Conservation (phyloP, 345 rosid species). For the Balakata baccata region DNA sequence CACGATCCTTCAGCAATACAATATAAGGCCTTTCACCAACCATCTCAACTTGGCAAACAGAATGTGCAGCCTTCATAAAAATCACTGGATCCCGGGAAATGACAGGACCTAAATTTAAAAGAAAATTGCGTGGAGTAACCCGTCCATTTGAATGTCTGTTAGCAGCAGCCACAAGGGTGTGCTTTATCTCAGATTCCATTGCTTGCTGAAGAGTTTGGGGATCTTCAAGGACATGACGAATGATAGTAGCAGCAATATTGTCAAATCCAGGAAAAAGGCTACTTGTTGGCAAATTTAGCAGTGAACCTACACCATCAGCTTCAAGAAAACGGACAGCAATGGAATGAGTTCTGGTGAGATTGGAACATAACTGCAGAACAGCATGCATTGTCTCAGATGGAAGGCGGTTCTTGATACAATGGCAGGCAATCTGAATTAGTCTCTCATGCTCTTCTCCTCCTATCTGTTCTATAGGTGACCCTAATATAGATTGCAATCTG, state of each 20-base stretch:
- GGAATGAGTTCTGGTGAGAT: conserved; percentile 76
- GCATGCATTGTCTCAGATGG: conserved; percentile 95
- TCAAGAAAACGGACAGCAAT: conserved; percentile 82
- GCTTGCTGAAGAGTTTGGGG: conserved; percentile 95
- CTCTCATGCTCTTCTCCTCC: conserved; percentile 64
- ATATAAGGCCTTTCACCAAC: conserved; percentile 89
- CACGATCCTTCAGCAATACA: conserved; percentile 81
- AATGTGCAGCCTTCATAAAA: conserved; percentile 74
- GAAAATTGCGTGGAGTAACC: conserved; percentile 76
- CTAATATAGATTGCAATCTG: conserved; percentile 55
- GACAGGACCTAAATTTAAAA: conserved; percentile 64
- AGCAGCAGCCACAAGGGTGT: conserved; percentile 69
- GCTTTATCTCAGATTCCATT: conserved; percentile 95
- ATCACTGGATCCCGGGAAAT: conserved; percentile 77
- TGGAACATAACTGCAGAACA: conserved; percentile 79
- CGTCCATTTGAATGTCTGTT: conserved; percentile 79
- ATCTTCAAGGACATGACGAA: conserved; percentile 92
- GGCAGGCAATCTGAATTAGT: conserved; percentile 84
- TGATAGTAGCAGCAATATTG: conserved; percentile 72
- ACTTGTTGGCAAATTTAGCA: conserved; percentile 80
- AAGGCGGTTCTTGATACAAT: conserved; percentile 65
- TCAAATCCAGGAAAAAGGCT: conserved; percentile 94
- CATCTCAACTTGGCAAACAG: conserved; percentile 93
- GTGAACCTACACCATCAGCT: conserved; percentile 68
- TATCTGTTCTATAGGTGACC: conserved; percentile 44